Evolutionary conservation across 768 basidiomycete genomes (phyloP).

Genomic region (Termitomyces sp.): DNA sequence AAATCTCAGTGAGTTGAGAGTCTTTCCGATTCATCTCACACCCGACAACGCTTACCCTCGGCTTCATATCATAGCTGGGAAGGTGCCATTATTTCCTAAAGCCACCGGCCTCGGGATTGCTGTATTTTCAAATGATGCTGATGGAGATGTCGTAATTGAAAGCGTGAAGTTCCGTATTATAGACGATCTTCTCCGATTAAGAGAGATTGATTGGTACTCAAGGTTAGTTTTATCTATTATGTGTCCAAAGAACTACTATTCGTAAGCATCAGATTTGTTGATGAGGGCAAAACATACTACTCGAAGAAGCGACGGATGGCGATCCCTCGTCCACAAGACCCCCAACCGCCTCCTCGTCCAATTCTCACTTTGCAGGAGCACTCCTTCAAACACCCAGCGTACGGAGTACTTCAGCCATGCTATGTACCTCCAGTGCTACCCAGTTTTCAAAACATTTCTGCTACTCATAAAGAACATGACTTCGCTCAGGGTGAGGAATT

Average conservation of each 20-base stretch:
- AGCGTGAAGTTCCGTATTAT: slow-evolving; percentile 35
- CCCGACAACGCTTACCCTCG: not conserved
- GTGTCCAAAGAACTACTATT: not conserved
- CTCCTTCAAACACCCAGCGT: slow-evolving; percentile 30
- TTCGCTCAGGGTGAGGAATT: not conserved
- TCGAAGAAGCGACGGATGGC: slow-evolving; percentile 23
- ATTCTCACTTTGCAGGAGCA: slow-evolving; percentile 20
- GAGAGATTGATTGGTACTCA: slow-evolving; percentile 34
- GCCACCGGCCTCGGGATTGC: slow-evolving; percentile 34
- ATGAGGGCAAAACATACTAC: slow-evolving; percentile 18
- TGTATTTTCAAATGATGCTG: slow-evolving; percentile 37
- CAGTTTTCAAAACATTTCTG: not conserved
- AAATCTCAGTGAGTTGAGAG: slow-evolving; percentile 7
- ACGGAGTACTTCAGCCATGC: slow-evolving; percentile 32
- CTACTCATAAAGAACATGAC: no score
- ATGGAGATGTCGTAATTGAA: slow-evolving; percentile 30
- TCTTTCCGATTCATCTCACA: not conserved
- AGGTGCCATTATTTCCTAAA: slow-evolving; percentile 23
- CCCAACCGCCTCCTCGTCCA: slow-evolving; percentile 11
- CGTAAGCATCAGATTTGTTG: slow-evolving; percentile 21
- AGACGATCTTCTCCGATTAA: slow-evolving; percentile 31
- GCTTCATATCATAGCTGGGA: not conserved
- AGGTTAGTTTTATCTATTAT: slow-evolving; percentile 21
- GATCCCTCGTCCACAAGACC: slow-evolving; percentile 18
- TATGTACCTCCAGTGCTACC: slow-evolving; percentile 16